phyloP scores from a whole-genome alignment of 1,139 yeast genomes.

The Pichia cactophila region DNA sequence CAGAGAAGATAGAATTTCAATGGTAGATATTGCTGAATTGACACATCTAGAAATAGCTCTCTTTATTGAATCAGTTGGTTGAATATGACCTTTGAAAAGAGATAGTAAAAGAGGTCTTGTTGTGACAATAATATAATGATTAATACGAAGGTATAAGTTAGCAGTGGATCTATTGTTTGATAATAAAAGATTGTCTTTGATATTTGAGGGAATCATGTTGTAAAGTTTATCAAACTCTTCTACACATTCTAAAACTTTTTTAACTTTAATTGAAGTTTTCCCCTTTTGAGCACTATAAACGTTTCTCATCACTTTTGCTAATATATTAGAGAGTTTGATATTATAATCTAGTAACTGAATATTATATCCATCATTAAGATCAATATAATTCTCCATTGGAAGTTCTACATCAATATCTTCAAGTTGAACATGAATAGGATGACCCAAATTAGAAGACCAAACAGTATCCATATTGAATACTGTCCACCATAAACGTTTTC shows the following conservation, averaged over 20 bases:
- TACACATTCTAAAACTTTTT: slow-evolving; percentile 24
- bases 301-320: slow-evolving; percentile 31
- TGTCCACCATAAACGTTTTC: slow-evolving; percentile 48
- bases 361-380: slow-evolving; percentile 32
- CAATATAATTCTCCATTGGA: slow-evolving; percentile 33
- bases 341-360: slow-evolving; percentile 32
- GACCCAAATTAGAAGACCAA: slow-evolving; percentile 42
- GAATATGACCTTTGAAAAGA: slow-evolving; percentile 32
- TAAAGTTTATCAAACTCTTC: slow-evolving; percentile 17
- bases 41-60: slow-evolving; percentile 35
- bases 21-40: slow-evolving; percentile 33
- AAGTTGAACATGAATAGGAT: slow-evolving; percentile 39
- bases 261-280: slow-evolving; percentile 22
- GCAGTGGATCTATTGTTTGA: slow-evolving; percentile 32
- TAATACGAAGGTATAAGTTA: slow-evolving; percentile 38
- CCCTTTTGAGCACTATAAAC: slow-evolving; percentile 34
- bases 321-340: slow-evolving; percentile 36
- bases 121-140: slow-evolving; percentile 37
- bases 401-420: slow-evolving; percentile 44
- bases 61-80: slow-evolving; percentile 29
- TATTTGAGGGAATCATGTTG: slow-evolving; percentile 14
- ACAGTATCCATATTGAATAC: slow-evolving; percentile 41
- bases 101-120: slow-evolving; percentile 38
- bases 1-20: slow-evolving; percentile 34
- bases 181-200: slow-evolving; percentile 19